phyloP scores from a whole-genome alignment of 2,329 filamentous ascomycete genomes.

The Chrysoporthe puriensis region DNA sequence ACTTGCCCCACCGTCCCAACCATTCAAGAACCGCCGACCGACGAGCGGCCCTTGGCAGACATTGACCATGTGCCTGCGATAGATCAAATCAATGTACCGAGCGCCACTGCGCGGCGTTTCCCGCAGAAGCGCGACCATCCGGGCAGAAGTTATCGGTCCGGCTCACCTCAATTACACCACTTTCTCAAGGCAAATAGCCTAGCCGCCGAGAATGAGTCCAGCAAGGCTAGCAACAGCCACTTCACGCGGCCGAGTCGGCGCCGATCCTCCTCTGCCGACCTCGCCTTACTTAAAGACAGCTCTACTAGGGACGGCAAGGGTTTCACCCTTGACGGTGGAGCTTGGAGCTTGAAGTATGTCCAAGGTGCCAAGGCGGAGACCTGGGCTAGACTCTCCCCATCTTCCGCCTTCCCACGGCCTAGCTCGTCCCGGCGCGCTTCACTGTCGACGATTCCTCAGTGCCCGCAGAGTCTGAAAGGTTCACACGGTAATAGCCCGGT shows the following conservation, averaged over 20 bases:
- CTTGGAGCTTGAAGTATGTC: not conserved
- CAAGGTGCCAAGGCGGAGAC: not conserved
- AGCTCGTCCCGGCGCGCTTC: not conserved
- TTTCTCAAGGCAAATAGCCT: slow-evolving; percentile 19
- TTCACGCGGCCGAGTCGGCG: slow-evolving; percentile 1
- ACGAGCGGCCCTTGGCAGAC: slow-evolving; percentile 13
- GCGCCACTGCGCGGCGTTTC: not conserved
- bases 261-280: slow-evolving; percentile 17
- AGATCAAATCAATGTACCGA: not conserved
- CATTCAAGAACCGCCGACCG: slow-evolving; percentile 21
- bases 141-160: slow-evolving; percentile 12
- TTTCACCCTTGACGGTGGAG: not conserved
- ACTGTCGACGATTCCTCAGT: not conserved
- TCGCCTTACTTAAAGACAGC: slow-evolving; percentile 4
- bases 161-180: slow-evolving; percentile 18
- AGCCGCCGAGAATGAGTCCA: slow-evolving; percentile 29
- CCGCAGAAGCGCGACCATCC: not conserved
- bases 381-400: not conserved
- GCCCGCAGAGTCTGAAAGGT: not conserved
- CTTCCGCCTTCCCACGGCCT: not conserved
- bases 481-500: not conserved
- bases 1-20: slow-evolving; percentile 21
- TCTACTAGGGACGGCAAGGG: not conserved
- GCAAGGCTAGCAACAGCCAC: slow-evolving; percentile 24
- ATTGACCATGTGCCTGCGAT: not conserved